Evolutionary conservation across 2,329 filamentous ascomycete species (phyloP), one percentile per base, ranked within the genome.

Genomic region (Sclerotinia sclerotiorum): DNA sequence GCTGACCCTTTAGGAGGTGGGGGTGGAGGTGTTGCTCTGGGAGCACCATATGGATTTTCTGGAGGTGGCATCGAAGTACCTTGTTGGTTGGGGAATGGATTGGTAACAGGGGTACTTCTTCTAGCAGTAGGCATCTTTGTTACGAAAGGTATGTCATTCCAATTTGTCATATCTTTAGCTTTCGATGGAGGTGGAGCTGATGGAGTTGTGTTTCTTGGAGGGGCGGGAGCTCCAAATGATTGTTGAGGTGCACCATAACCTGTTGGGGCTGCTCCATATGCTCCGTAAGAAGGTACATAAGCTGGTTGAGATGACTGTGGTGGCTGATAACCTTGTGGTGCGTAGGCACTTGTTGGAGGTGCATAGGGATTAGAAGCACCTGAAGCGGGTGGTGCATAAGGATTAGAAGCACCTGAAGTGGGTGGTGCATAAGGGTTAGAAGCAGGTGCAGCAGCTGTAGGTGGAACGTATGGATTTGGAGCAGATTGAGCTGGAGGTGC

Each of bases 81-180:
- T 69, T 84, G 84, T 76, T 91, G 88, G 73, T 86, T 87, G 2
- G 88, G 85, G 82, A 95, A 97, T 21, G 60, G 52, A 3, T 90
- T 83, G 64, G 88, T 86, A 55, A 81, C 77, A 27, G 87, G 82
- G 0, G 94, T 97, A 57, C 84, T 84, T 77, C 90, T 87, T 73
- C 94, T 88, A 29, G 89, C 73, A 19, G 87, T 85, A n/a, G 90
- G 84, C 67, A 85, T 82, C 81, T 94, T 92, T 57, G 87, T 84
- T 57, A 98, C 91, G 75, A 97, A 86, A 1, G 95, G 95, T 64
- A 96, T 90, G 79, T 99, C 95, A 74, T 99, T 99, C 95, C 95
- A 99, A 74, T 91, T 90, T 39, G 89, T 87, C 71, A 89, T 89
- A 72, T 90, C 90, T 76, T 88, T 89, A 68, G 87, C 83, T 76